Percentiles rank a stretch among this genome's conserved stretches.
phyloP scores from a whole-genome alignment of 495 filamentous ascomycete species.

The Annulohypoxylon maeteangense region DNA sequence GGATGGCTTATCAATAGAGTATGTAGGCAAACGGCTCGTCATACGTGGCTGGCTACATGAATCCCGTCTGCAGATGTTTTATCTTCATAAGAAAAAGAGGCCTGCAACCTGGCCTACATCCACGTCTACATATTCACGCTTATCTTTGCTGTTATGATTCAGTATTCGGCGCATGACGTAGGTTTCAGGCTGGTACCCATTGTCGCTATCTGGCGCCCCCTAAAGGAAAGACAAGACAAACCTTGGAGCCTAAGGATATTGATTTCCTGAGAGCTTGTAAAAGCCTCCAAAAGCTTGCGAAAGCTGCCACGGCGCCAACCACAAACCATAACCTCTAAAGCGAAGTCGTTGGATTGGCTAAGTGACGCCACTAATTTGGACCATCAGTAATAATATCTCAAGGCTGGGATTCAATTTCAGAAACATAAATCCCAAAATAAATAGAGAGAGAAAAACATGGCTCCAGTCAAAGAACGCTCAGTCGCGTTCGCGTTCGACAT shows the following conservation, averaged over 20 bases:
- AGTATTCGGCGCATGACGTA: slow-evolving; percentile 6
- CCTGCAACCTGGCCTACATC: neutral
- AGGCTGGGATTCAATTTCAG: neutral
- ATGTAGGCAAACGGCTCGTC: slow-evolving; percentile 14
- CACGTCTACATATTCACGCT: neutral
- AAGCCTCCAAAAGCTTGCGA: neutral
- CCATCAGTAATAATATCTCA: neutral
- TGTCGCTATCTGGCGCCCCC: neutral
- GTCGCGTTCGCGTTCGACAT: slow-evolving; percentile 90
- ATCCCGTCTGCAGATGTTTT: neutral
- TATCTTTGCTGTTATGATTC: neutral
- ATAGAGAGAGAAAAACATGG: neutral
- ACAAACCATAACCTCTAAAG: neutral
- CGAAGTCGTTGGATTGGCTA: neutral
- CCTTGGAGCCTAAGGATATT: neutral
- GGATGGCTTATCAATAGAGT: slow-evolving; percentile 1
- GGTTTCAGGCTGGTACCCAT: slow-evolving; percentile 4
- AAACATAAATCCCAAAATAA: neutral
- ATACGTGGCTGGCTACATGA: slow-evolving; percentile 6
- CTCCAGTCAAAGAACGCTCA: neutral
- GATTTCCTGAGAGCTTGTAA: neutral
- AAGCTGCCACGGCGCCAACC: neutral
- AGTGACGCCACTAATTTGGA: neutral
- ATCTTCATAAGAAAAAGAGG: slow-evolving; percentile 6
- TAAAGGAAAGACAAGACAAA: neutral